phyloP scores from a whole-genome alignment of 176 grass and related monocot genomes.

The Pharus latifolius region DNA sequence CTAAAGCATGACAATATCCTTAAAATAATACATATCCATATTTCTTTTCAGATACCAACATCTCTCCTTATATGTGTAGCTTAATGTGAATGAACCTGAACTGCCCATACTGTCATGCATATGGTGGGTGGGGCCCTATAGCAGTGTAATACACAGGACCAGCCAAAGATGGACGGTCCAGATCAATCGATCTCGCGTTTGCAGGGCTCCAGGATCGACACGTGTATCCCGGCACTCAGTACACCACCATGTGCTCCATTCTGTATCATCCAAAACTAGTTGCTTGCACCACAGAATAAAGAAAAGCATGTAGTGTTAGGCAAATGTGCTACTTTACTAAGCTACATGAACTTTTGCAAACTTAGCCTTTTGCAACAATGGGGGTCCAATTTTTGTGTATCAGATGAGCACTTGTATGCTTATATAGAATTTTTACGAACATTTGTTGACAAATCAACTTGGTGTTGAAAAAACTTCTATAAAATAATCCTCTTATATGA shows the following conservation, averaged over 20 bases:
- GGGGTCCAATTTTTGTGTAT: no score
- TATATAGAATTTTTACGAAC: background rate
- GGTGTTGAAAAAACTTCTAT: no score
- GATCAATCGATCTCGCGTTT: background rate
- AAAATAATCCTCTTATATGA: no score
- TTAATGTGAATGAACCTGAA: background rate
- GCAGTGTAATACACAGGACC: background rate
- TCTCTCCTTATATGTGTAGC: no score
- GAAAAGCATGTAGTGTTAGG: background rate
- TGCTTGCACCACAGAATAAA: background rate
- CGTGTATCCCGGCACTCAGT: background rate
- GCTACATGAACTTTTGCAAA: background rate
- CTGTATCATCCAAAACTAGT: conserved; percentile 5
- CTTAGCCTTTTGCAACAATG: background rate
- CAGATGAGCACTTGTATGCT: background rate
- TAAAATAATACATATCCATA: no score
- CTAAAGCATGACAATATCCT: no score
- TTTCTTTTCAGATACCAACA: no score
- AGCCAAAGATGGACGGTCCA: background rate
- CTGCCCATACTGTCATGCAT: background rate
- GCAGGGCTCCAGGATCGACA: background rate
- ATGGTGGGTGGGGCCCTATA: background rate
- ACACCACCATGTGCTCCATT: background rate
- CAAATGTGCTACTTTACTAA: background rate
- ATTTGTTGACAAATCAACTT: no score